Percentiles rank a stretch among this genome's conserved stretches.
Evolutionary conservation across 169 alveolate genomes (phyloP).

Genomic region (Perkinsus chesapeaki): DNA sequence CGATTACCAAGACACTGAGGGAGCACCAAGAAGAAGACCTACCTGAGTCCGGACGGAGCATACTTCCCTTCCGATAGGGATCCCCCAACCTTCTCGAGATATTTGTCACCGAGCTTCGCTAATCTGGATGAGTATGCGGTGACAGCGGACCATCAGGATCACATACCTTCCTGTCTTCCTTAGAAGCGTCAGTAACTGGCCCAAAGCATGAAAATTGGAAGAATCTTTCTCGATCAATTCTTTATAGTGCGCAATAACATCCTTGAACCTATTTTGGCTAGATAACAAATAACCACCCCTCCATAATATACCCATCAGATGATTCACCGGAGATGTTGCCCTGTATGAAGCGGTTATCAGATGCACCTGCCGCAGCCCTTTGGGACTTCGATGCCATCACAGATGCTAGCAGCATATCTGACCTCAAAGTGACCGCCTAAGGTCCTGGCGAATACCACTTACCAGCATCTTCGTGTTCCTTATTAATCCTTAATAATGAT

Average conservation of each 20-base stretch:
- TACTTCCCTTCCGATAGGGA: slow-evolving; percentile 34
- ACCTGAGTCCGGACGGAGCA: slow-evolving; percentile 59
- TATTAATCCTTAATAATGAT: background rate
- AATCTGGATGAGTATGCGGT: background rate
- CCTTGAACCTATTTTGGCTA: slow-evolving; percentile 31
- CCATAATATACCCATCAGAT: background rate
- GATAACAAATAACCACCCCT: background rate
- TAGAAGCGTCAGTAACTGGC: slow-evolving; percentile 56
- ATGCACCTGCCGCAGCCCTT: background rate
- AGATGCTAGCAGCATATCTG: background rate
- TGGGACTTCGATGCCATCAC: background rate
- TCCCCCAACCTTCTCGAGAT: slow-evolving; percentile 59
- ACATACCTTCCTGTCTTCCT: slow-evolving; percentile 63
- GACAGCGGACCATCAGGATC: slow-evolving; percentile 30
- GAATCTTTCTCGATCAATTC: slow-evolving; percentile 66
- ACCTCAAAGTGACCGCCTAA: background rate
- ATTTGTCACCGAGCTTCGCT: slow-evolving; percentile 19
- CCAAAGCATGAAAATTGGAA: slow-evolving; percentile 60
- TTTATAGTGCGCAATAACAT: slow-evolving; percentile 59
- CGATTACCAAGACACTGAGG: background rate
- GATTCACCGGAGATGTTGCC: background rate
- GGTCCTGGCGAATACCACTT: background rate
- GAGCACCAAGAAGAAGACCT: background rate
- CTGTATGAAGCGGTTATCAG: background rate
- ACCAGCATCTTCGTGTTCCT: background rate